Evolutionary conservation across 2,329 filamentous ascomycete species (phyloP), one percentile per base, ranked within the genome.

Genomic region (Neofusicoccum laricinum): DNA sequence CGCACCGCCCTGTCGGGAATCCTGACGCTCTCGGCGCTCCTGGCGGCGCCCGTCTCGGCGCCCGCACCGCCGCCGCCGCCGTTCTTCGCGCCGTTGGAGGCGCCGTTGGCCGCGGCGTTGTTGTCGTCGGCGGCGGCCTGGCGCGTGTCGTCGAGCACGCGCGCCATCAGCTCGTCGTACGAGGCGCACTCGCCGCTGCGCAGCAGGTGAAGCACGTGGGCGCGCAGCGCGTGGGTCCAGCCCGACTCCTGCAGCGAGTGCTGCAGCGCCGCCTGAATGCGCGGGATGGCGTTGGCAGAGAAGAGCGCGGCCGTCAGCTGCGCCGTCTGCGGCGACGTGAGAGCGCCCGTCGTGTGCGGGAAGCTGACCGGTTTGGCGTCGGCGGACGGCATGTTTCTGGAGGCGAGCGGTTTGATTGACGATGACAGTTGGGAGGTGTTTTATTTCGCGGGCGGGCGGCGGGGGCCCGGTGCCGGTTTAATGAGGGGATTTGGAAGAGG

Each of bases 201-300:
- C 63, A 88, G 81, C 45, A 88, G 79, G 64, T 84, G 78, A 51
- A 82, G 81, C 17, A 85, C 79, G 66, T 88, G 82, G 51, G 76
- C 77, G 64, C 82, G 82, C 66, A 89, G 78, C 32, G 79, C 79
- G 69, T 85, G 80, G 46, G 83, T 83, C 85, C 86, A 89, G 68
- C 85, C 85, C n/a, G 78, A 75, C 61, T 83, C 79, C 69, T 85
- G 82, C 11, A 88, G 80, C 21, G 82, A 80, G 69, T 85, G 80
- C 65, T 82, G 78, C 30, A 88, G 79, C 1, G 81, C 79, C 41
- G 76, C 69, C 70, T 87, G 84, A 48, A 89, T 84, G 70, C 82
- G 81, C 70, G 81, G 80, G 68, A 88, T 82, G 62, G 82, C 80
- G 69, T 78, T 77, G 51, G 77, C 75, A 38, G 78, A 78, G 66